A percentile compares a stretch with the other conserved stretches of the same genome.
Conservation (phyloP, 768 basidiomycete species). For the Hirschioporus abietinus region DNA sequence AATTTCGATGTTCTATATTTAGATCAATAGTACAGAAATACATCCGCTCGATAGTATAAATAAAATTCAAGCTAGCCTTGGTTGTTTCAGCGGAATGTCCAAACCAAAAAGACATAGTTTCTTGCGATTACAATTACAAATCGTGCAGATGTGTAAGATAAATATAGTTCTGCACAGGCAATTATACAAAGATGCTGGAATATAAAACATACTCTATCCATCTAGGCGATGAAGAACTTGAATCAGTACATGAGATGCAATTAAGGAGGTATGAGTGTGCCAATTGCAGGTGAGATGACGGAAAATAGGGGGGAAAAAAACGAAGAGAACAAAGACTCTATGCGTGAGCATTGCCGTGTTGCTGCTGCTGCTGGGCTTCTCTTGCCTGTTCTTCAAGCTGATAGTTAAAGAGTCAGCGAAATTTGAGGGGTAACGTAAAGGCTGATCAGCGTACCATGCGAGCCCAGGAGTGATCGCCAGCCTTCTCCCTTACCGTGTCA, state of each 20-base stretch:
- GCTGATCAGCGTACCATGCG: constrained; percentile 6
- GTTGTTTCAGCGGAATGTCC: too few species aligned
- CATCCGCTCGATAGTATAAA: too few species aligned
- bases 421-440: not conserved
- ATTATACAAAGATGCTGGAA: not conserved
- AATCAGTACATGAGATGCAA: not conserved
- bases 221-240: not conserved
- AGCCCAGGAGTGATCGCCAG: constrained; percentile 14
- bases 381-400: not conserved
- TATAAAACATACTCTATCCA: not conserved
- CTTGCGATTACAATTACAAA: not conserved
- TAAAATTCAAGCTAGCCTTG: too few species aligned
- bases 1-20: not conserved
- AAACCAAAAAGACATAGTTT: too few species aligned
- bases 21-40: not conserved
- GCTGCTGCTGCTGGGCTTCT: not conserved
- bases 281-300: not conserved
- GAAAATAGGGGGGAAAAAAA: not conserved
- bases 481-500: constrained; percentile 5
- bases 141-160: not conserved
- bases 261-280: not conserved
- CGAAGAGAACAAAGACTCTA: not conserved
- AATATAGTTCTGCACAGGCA: not conserved
- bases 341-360: not conserved
- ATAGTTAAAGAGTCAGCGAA: not conserved